Percentiles rank a stretch among this genome's conserved stretches.
These are phyloP conservation scores for Phaeophleospora eucalypticola DNA, from an alignment of 2,329 filamentous ascomycete species.

Conservation along the genomic window DNA sequence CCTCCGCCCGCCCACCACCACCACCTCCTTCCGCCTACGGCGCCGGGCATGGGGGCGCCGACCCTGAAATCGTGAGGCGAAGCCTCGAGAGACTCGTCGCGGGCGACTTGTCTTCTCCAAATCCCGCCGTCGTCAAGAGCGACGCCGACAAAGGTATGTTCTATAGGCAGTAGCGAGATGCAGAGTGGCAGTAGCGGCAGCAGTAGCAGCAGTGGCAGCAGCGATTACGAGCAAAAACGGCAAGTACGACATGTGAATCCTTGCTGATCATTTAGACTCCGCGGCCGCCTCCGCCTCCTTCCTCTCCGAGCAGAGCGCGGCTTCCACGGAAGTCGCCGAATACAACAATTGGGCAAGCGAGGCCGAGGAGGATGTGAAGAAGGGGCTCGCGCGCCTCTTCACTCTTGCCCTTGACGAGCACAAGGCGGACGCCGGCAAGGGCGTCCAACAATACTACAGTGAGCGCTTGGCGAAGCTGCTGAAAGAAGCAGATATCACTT, in stretches of 20 bases:
- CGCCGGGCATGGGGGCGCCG: no score
- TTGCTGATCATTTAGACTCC: constrained; percentile 1
- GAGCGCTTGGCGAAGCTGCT: constrained; percentile 26
- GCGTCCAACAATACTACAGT: constrained; percentile 29
- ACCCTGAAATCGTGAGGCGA: no score
- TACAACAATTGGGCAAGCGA: constrained; percentile 29
- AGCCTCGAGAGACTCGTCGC: not conserved
- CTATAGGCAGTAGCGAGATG: no score
- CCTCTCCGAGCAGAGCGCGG: not conserved
- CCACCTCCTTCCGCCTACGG: no score
- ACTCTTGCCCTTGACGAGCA: constrained; percentile 32
- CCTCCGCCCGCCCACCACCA: no score
- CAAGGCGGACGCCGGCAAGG: constrained; percentile 22
- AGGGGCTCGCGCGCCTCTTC: constrained; percentile 28
- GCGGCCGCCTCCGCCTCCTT: not conserved
- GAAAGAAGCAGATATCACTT: constrained; percentile 21
- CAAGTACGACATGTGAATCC: not conserved
- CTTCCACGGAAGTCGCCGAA: constrained; percentile 19
- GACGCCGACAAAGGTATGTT: not conserved
- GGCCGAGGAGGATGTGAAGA: constrained; percentile 29
- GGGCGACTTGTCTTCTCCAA: not conserved
- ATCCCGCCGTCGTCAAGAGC: not conserved
- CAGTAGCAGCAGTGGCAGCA: constrained; percentile 1
- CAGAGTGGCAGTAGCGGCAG: not conserved
- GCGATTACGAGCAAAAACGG: not conserved